Evolutionary conservation across 2,329 filamentous ascomycete species (phyloP), one percentile per base, ranked within the genome.

Genomic region (Hypoxylon sp.): DNA sequence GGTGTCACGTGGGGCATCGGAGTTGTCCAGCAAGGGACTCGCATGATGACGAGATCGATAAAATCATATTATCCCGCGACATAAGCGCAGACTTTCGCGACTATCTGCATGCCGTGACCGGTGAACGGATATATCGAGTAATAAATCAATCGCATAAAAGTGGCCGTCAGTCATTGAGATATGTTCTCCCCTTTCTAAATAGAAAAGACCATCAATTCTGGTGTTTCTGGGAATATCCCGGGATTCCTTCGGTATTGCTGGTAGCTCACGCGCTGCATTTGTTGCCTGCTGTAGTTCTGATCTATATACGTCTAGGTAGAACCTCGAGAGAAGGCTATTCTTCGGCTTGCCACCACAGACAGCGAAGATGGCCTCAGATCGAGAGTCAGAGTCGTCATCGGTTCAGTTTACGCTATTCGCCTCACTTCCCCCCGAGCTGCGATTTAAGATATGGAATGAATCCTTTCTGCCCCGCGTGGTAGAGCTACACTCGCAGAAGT

Each of bases 391-490:
- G 14, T 1, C 26, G 18, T 24, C 50, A 42, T 64, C 1, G 20
- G 30, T 38, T 16, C 26, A 38, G 22, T 79, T 80, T 42, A 65
- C 64, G 3, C 48, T 59, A 8, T 80, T 80, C 44, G 67, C 71
- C 9, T 53, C 67, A 5, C 70, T 80, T 1, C 78, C 78, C 11
- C 55, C 76, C 4, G 78, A 80, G 64, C 67, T 80, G 22, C 76
- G 78, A 33, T 70, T 78, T 61, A 71, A 75, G 50, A 76, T 80
- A 51, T 80, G 78, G 78, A 59, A 71, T 18, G 61, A 71, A 32
- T 76, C 77, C 2, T 75, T 79, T 48, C 45, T 68, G 11, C 74
- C 76, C 1, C 76, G 78, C 22, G 72, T 75, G 24, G 66, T 80
- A 32, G 78, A 77, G 65, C 62, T 80, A 22, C 78, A 79, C 48